Conservation (phyloP, 345 rosid species). For the Jatropha curcas region DNA sequence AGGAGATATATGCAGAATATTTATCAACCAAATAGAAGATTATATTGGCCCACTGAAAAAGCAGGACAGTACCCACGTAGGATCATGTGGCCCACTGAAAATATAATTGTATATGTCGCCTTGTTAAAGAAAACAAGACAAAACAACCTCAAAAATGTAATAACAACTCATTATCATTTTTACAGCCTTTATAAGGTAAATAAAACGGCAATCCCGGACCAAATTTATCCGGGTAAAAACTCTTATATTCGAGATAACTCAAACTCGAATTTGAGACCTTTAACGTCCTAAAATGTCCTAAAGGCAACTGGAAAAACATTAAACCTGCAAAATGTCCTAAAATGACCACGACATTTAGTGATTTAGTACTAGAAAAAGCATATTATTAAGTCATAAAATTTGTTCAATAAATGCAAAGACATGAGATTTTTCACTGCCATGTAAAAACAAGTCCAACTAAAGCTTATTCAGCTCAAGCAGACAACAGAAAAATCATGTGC, state of each 20-base stretch:
- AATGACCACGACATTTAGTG: not conserved
- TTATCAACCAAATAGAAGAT: slow-evolving; percentile 23
- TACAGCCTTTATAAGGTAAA: no score
- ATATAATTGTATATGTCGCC: not conserved
- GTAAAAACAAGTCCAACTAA: no score
- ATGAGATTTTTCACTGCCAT: not conserved
- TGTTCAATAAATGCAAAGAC: no score
- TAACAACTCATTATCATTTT: no score
- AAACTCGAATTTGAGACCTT: no score
- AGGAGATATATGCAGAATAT: slow-evolving; percentile 10
- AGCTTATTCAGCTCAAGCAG: no score
- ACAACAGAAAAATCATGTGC: slow-evolving; percentile 21
- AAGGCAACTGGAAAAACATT: not conserved
- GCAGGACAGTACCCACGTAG: not conserved
- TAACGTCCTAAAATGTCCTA: no score
- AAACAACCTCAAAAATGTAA: not conserved
- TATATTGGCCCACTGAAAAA: slow-evolving; percentile 25
- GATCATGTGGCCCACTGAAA: slow-evolving; percentile 25
- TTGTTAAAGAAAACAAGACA: not conserved
- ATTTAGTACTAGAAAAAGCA: no score
- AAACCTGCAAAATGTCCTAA: not conserved
- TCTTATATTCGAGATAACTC: no score
- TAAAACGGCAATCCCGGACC: no score
- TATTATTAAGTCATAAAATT: no score
- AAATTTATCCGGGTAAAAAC: no score